Base-by-base conservation (phyloP, 108 stramenopile species). In the Epipyxis sp. region DNA sequence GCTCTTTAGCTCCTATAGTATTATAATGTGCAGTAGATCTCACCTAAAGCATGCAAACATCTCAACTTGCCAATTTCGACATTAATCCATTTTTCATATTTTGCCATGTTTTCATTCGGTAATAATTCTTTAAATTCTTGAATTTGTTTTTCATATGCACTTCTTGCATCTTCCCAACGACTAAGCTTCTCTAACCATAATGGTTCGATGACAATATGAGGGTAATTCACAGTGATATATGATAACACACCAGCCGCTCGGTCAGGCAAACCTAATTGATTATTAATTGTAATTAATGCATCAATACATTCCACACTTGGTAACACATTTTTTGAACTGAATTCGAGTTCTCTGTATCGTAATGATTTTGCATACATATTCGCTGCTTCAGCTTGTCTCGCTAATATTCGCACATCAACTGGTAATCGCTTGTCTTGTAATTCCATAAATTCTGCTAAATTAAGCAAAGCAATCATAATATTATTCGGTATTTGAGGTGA, bases 361-460 rank as follows among this genome's bases (percentile, higher is more conserved):
- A 84, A 77, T 77, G 78, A 80, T 69, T 84, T 81, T 20, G 83
- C 83, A 42, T 78, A 78, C 74, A 77, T 80, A 37, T 84, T 59
- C 20, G 81, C 81, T 27, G 57, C 42, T 42, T 43, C 29, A 1
- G 83, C 83, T 61, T 78, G 77, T 1, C 59, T 20, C 0, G 77
- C 83, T 20, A 84, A 44, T n/a, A 84, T 46, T 34, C 41, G 40
- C 0, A 81, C 77, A 65, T 84, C 76, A 43, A 84, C 40, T 32
- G 81, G 80, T 1, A 84, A 65, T 0, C 77, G n/a, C 50, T 80
- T 79, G 13, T 84, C 83, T 58, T 80, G 69, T 40, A 84, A 59
- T 57, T 84, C 83, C 83, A 84, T 84, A 76, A 80, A 84, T 59
- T 76, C 83, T 0, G 46, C 79, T 16, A 84, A 76, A 76, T 77